phyloP scores from a whole-genome alignment of 352 stramenopile species.

The Pythium dissimile region DNA sequence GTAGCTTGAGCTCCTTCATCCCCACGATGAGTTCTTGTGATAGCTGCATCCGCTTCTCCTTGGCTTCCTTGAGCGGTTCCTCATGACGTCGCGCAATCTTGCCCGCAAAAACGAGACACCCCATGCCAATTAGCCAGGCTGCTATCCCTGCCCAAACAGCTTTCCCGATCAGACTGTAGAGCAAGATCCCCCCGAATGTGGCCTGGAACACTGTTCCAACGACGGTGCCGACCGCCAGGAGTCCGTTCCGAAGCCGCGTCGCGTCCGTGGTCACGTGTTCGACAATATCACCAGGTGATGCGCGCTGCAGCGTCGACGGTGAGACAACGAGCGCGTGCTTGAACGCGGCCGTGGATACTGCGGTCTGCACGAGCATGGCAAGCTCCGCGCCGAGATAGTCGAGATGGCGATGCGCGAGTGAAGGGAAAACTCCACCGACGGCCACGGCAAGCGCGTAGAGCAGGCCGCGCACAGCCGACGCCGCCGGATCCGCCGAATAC shows the following conservation, averaged over 20 bases:
- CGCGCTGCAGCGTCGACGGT: slow-evolving; percentile 56
- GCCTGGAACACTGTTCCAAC: slow-evolving; percentile 53
- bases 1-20: slow-evolving; percentile 96
- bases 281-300: slow-evolving; percentile 90
- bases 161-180: slow-evolving; percentile 64
- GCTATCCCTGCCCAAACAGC: slow-evolving; percentile 86
- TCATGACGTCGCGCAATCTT: slow-evolving; percentile 52
- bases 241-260: slow-evolving; percentile 84
- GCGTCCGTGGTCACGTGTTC: slow-evolving; percentile 96
- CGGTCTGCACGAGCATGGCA: slow-evolving; percentile 3
- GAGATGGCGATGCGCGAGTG: slow-evolving; percentile 42
- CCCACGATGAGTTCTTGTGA: slow-evolving; percentile 90
- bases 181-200: slow-evolving; percentile 47
- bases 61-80: slow-evolving; percentile 82
- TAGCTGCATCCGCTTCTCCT: slow-evolving; percentile 91
- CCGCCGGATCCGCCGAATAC: slow-evolving; percentile 52
- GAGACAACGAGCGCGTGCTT: slow-evolving; percentile 80
- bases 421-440: slow-evolving; percentile 53
- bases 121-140: slow-evolving; percentile 75
- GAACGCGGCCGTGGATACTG: slow-evolving; percentile 64
- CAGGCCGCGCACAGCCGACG: slow-evolving; percentile 41
- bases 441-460: slow-evolving; percentile 58
- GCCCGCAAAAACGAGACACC: background rate
- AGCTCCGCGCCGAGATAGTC: slow-evolving; percentile 49
- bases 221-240: background rate